Evolutionary conservation across 2,329 filamentous ascomycete species (phyloP), one percentile per base, ranked within the genome.

Genomic region (Macrophomina phaseolina): DNA sequence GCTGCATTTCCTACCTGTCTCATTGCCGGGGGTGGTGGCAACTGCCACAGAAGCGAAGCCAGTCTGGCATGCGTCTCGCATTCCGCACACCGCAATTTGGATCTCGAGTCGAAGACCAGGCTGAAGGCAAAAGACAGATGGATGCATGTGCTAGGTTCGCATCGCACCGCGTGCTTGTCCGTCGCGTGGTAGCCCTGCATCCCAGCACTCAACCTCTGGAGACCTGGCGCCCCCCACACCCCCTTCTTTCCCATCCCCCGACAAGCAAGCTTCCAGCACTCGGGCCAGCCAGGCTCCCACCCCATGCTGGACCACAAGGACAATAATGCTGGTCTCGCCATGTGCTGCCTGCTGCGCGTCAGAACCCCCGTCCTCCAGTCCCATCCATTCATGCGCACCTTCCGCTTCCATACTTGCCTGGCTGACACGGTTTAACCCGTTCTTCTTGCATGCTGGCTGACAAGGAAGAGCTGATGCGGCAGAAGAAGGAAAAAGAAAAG

Each of bases 271-370:
- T 40, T 40, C 8, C 23, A 23, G 23, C 23, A 23, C 23, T 23
- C 23, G 23, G 23, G 23, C 23, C 23, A 23, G 38, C 14, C 38
- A 40, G 14, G 38, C 7, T 14, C 38, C 42, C 42, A 38, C 36
- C 30, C 14, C 49, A n/a, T 30, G 49, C 28, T 30, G 23, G n/a
- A 51, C 7, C 6, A 38, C 11, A 38, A 38, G 48, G 16, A 45
- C 11, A 45, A 28, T 12, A 55, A 55, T 55, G 52, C 34, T 14
- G 52, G 34, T 55, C 52, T 12, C 38, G 52, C 52, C 52, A 55
- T 55, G 52, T 55, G 52, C 52, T 55, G 14, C 32, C n/a, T 16
- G 52, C 32, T 55, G 52, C 52, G 34, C 52, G 52, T 55, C 52
- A 55, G 38, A 38, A 16, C 23, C 52, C 52, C 16, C 52, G 52